Evolutionary conservation across 2,329 filamentous ascomycete genomes (phyloP), one percentile per base, ranked within the genome.

Genomic region (Tolypocladium amazonense): DNA sequence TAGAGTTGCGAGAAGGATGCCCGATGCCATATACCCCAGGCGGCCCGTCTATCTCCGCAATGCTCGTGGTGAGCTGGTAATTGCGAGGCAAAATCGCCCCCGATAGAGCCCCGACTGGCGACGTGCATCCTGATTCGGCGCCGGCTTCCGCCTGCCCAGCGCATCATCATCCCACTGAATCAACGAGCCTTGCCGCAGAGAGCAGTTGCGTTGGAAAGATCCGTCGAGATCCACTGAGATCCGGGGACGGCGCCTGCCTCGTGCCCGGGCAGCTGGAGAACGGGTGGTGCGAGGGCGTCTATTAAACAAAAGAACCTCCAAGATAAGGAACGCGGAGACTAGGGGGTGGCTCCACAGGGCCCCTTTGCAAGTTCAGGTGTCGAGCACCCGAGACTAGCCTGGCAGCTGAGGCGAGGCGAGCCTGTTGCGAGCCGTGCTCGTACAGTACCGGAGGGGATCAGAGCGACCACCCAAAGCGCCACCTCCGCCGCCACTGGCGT

Each of bases 271-370:
- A 33, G 27, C 12, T 33, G 47, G 47, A 50, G 47, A 30, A 12
- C 7, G 23, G 23, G 23, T 50, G 47, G 47, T 50, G 47, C 47
- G 25, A 50, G 4, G 27, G 5, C 8, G 45, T 41, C n/a, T 4
- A 15, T 7, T 27, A 45, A n/a, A n/a, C 62, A 62, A 62, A 63
- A 63, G 60, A 50, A 54, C 60, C 59, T 60, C 58, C 39, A 47
- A 60, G 62, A 63, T 62, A 63, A 63, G 60, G 56, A 62, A 56
- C 56, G 33, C 37, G 60, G 45, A 25, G 37, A 30, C 38, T 3
- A 9, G 27, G 50, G 47, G 27, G 23, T 15, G 5, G 25, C 47
- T 15, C 25, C 14, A 27, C 23, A 15, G 23, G 23, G 45, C 30
- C 27, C n/a, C 47, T 33, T 52, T 30, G 47, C 7, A 33, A n/a